A percentile compares a stretch with the other conserved stretches of the same genome.
Conservation (phyloP, 768 basidiomycete genomes). For the Boletus fagicola region DNA sequence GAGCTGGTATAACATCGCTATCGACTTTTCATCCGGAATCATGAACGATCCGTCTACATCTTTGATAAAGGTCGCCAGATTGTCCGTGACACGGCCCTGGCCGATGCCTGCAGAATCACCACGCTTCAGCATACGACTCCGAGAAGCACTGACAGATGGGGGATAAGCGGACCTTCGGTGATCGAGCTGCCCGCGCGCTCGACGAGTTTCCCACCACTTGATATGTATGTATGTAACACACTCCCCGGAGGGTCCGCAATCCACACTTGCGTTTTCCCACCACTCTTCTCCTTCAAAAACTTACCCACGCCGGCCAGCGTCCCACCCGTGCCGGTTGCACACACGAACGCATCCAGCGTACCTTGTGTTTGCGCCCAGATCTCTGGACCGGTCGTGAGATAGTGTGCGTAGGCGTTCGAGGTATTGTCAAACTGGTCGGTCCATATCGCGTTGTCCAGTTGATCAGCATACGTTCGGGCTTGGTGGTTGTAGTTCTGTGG, state of each 20-base stretch:
- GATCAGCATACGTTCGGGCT: conserved; percentile 81
- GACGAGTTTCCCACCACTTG: conserved; percentile 70
- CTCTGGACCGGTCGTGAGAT: conserved; percentile 90
- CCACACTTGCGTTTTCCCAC: conserved; percentile 82
- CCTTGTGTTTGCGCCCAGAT: conserved; percentile 90
- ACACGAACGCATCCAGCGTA: conserved; percentile 85
- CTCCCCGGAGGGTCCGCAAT: conserved; percentile 97
- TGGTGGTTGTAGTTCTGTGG: conserved; percentile 98
- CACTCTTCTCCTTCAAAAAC: conserved; percentile 79
- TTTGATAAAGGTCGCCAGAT: conserved; percentile 78
- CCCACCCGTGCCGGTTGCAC: conserved; percentile 94
- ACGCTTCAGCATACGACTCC: not conserved
- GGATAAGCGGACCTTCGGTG: conserved; percentile 67
- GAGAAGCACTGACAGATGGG: not conserved
- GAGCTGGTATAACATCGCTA: conserved; percentile 91
- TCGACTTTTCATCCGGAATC: conserved; percentile 85
- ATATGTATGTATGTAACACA: conserved; percentile 80
- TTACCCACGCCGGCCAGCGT: conserved; percentile 89
- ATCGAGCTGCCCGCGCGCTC: conserved; percentile 87
- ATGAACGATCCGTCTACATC: conserved; percentile 80
- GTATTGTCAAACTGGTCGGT: conserved; percentile 98
- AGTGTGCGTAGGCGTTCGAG: conserved; percentile 88
- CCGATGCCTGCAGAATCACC: conserved; percentile 72
- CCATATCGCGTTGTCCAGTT: conserved; percentile 83
- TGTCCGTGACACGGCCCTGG: conserved; percentile 93